These are phyloP conservation scores for Blastocystis sp. DNA, from an alignment of 352 stramenopile genomes.

Conservation along the genomic window DNA sequence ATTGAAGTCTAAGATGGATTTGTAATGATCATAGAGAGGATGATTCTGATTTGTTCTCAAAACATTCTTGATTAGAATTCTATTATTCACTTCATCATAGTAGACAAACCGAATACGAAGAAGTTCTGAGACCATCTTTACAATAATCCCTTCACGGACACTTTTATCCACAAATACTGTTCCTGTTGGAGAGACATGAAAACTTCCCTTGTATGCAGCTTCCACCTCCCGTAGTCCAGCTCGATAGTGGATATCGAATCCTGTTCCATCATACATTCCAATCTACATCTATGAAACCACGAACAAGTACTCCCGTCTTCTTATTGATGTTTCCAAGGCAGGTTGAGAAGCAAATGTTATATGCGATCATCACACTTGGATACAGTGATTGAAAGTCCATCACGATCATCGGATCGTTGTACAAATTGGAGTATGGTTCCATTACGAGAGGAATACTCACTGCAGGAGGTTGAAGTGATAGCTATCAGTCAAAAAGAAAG, in stretches of 20 bases:
- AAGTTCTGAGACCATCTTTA: conserved; percentile 89
- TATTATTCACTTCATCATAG: not conserved
- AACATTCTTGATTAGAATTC: conserved; percentile 94
- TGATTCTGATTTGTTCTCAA: conserved; percentile 69
- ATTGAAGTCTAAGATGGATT: conserved; percentile 74
- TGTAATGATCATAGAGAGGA: conserved; percentile 60
- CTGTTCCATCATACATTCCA: conserved; percentile 2
- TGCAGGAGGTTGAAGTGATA: conserved; percentile 80
- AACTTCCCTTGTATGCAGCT: not conserved
- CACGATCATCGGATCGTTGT: conserved; percentile 91
- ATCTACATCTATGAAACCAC: not conserved
- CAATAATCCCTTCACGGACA: conserved; percentile 85
- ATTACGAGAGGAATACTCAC: conserved; percentile 85
- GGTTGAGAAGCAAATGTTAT: conserved; percentile 98
- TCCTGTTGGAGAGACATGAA: conserved; percentile 20
- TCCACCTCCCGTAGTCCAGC: not conserved
- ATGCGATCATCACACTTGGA: conserved; percentile 95
- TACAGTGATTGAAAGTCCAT: conserved; percentile 99
- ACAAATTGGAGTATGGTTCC: conserved; percentile 88
- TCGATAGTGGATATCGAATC: not conserved
- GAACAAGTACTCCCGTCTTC: conserved; percentile 43
- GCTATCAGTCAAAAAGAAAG: conserved; percentile 61
- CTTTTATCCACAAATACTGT: conserved; percentile 70
- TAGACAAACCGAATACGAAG: conserved; percentile 72
- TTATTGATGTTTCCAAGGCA: conserved; percentile 80